Base-by-base conservation (phyloP, 805 yeast species). In the Clavispora phyllophila region DNA sequence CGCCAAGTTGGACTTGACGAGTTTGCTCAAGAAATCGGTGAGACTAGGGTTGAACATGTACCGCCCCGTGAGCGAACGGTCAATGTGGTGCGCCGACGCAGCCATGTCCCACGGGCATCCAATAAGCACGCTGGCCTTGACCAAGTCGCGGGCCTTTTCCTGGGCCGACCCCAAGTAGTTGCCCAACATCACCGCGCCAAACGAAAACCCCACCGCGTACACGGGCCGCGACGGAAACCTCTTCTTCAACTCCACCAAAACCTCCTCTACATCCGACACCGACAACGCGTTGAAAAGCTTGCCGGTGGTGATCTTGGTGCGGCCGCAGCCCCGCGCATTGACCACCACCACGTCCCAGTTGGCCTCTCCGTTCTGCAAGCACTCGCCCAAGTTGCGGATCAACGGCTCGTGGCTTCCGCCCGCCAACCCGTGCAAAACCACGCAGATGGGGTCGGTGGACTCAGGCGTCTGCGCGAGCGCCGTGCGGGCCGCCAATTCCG, bases 331-430 rank as follows among this genome's bases (percentile, higher is more conserved):
- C 39, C 96, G 68, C 4, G 82, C 67, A 56, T 85, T 86, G 46
- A 84, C 65, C 15, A 87, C 93, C 34, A 78, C 79, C 7, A 78
- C 71, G 48, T 83, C 90, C 69, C 84, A 83, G 15, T 39, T 45
- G n/a, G 44, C 39, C 6, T 37, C 41, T 24, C 37, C 36, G 18
- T 37, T 46, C 44, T 23, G 54, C 51, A 78, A 56, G 18, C 62
- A 57, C 35, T 68, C 63, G 14, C 79, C 73, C 28, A 82, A 57
- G 42, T 85, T 73, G 19, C 93, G 72, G 33, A 87, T 79, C 55
- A 87, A 80, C 6, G 84, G 72, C 57, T 87, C 95, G 48, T 82
- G 85, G n/a, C 90, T 81, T 0, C 95, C 93, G 5, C 96, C 96
- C 1, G 86, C 82, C 29, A 87, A 73, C 0, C 96, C 96, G 57